These are phyloP conservation scores for Immersiporthe knoxdaviesiana DNA, from an alignment of 2,329 filamentous ascomycete genomes.

Conservation along the genomic window DNA sequence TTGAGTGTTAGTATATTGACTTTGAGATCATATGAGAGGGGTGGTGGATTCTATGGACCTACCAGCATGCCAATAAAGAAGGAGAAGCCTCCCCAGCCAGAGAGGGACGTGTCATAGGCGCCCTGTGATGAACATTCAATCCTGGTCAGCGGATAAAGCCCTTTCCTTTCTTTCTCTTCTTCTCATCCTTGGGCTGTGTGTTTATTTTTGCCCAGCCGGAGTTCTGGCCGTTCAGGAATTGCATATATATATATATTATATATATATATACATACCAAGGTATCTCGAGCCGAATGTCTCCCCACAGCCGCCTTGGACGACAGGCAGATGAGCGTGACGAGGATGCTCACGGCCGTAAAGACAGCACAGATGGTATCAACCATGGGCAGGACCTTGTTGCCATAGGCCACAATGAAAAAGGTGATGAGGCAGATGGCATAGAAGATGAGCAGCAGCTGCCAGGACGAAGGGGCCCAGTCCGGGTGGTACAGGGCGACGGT, in stretches of 20 bases:
- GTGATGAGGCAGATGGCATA: slow-evolving; percentile 61
- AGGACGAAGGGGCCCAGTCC: slow-evolving; percentile 53
- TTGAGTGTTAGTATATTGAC: not conserved
- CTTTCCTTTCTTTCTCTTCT: not conserved
- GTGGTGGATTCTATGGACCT: not conserved
- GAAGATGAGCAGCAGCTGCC: slow-evolving; percentile 66
- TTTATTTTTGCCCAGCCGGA: no score
- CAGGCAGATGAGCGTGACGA: slow-evolving; percentile 60
- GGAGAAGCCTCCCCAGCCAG: slow-evolving; percentile 62
- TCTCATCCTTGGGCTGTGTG: no score
- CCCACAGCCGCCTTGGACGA: slow-evolving; percentile 58
- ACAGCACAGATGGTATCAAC: slow-evolving; percentile 60
- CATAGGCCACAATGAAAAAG: slow-evolving; percentile 59
- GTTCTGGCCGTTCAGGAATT: no score
- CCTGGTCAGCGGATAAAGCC: not conserved
- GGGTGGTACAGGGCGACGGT: slow-evolving; percentile 58
- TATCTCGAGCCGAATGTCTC: slow-evolving; percentile 53
- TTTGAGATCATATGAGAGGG: not conserved
- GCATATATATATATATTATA: no score
- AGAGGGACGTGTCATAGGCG: slow-evolving; percentile 58
- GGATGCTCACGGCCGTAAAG: slow-evolving; percentile 58
- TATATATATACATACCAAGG: slow-evolving; percentile 43
- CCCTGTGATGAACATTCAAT: slow-evolving; percentile 35
- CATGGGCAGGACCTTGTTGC: slow-evolving; percentile 59
- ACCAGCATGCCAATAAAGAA: slow-evolving; percentile 64